Evolutionary conservation across 306 rosid species (phyloP).

Genomic region (Citrullus colocynthis): DNA sequence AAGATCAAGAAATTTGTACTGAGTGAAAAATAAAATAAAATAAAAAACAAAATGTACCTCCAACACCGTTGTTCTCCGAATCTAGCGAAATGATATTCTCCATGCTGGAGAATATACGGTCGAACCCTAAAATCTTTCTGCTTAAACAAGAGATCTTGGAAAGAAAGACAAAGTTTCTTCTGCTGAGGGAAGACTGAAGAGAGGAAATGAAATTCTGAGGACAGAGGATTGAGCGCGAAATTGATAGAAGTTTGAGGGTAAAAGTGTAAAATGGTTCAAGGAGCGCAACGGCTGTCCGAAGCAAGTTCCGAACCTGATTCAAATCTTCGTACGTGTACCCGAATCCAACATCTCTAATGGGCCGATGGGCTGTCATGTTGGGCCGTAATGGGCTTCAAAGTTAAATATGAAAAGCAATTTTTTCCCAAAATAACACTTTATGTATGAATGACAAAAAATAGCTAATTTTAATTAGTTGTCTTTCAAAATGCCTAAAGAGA

Average conservation of each 20-base stretch:
- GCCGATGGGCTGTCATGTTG: neutral
- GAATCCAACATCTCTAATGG: neutral
- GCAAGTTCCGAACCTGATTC: constrained; percentile 37
- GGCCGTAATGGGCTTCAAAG: neutral
- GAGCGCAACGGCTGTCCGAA: constrained; percentile 36
- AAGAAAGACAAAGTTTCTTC: neutral
- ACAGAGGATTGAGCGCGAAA: constrained; percentile 3
- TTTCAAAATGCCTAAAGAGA: too few relatives aligned
- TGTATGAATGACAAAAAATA: too few relatives aligned
- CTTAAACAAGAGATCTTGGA: neutral
- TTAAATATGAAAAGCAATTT: neutral
- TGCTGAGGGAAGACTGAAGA: neutral
- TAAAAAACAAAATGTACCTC: constrained; percentile 19
- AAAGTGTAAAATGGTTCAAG: constrained; percentile 4
- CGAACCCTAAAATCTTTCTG: constrained; percentile 8
- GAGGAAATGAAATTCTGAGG: neutral
- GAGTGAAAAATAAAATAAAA: constrained; percentile 3
- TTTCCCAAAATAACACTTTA: too few relatives aligned
- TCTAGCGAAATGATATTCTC: constrained; percentile 23
- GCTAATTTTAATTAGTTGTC: too few relatives aligned
- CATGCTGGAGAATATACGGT: constrained; percentile 21
- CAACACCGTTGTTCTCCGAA: constrained; percentile 12
- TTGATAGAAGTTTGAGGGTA: neutral
- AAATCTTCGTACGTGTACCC: neutral
- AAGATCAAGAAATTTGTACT: neutral